Evolutionary conservation across 192 early-diverging fungal genomes (phyloP), one percentile per base, ranked within the genome.

Genomic region (Phycomyces blakesleeanus): DNA sequence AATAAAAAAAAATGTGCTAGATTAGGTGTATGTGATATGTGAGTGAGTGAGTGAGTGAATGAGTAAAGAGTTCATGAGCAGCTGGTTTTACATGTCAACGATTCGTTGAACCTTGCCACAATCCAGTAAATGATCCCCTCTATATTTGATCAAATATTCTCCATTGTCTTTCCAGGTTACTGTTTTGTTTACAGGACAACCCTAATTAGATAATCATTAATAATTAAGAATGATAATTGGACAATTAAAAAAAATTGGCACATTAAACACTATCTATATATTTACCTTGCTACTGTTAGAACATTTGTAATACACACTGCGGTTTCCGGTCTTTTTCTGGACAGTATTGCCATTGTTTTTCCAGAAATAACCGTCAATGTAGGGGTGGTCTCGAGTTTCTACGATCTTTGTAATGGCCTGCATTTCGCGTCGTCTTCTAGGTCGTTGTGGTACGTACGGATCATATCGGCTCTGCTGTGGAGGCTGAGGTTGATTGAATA

Each of bases 311-410:
- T 84, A 84, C 54, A 82, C 72, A 61, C 83, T 84, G 59, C 77
- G 80, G 39, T 75, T 75, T 26, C 80, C 80, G 24, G 80, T 82
- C 63, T 83, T 83, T 65, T 75, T 80, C 49, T 82, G 80, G 5
- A 73, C 77, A 25, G 83, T 84, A 41, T 84, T 84, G 12, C 83
- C 83, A 59, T 84, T 84, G 54, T 84, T 84, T 58, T 78, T 80
- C 83, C 83, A 84, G 16, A 80, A 67, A 61, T 77, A 77, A 10
- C 64, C 70, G 65, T 84, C 83, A 6, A 69, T 15, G 41, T 76
- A 76, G 6, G 83, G 80, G 49, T 55, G 55, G 34, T 84, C 76
- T 24, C 55, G 59, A 2, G 83, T 80, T 56, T 84, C 83, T 21
- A 84, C 72, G 44, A 84, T 82, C 67, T 80, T 76, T 26, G 81